Base-by-base conservation (phyloP, 75 land plant genomes). In the Selaginella moellendorffii region DNA sequence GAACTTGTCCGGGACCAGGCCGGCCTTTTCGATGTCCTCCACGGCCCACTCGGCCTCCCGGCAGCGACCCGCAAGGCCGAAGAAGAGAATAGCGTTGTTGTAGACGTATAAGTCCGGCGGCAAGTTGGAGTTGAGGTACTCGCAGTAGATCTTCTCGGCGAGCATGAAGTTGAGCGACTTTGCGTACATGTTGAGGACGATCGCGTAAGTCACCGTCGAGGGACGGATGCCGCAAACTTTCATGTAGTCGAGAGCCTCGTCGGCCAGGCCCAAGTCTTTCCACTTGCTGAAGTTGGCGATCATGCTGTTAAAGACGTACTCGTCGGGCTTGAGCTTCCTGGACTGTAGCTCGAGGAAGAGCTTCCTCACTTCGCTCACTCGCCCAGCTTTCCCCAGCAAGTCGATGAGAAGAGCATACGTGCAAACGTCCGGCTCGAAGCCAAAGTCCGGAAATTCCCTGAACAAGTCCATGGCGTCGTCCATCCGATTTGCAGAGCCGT, bases 151-250 rank as follows among this genome's bases (percentile, higher is more conserved):
- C 59, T 56, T 24, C 59, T 21, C 24, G 19, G 59, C 59, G 5
- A 8, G 8, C 9, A 19, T 9, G 24, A 21, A 21, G 19, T n/a
- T 56, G 8, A 19, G 2, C 8, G 19, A 19, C 59, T 56, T 56
- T 5, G 59, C 59, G 24, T 21, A 56, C 59, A 56, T 19, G 24
- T 56, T 8, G 8, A 56, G 5, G 19, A 56, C 8, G 2, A 25
- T 56, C n/a, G 59, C 59, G 24, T 56, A 56, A 25, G 59, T 56
- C 23, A 56, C 59, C 9, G 59, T 56, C 9, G 59, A 56, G 24
- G n/a, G n/a, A 2, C 9, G 59, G 5, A 56, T n/a, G 2, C 24
- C 24, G 9, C 21, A 25, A 8, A 21, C n/a, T 19, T 56, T 19
- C 59, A 56, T 56, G 19, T 56, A 8, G 5, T 56, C 23, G n/a